These are phyloP conservation scores for Trypanosoma vivax DNA, from an alignment of 208 protist species.

Conservation along the genomic window DNA sequence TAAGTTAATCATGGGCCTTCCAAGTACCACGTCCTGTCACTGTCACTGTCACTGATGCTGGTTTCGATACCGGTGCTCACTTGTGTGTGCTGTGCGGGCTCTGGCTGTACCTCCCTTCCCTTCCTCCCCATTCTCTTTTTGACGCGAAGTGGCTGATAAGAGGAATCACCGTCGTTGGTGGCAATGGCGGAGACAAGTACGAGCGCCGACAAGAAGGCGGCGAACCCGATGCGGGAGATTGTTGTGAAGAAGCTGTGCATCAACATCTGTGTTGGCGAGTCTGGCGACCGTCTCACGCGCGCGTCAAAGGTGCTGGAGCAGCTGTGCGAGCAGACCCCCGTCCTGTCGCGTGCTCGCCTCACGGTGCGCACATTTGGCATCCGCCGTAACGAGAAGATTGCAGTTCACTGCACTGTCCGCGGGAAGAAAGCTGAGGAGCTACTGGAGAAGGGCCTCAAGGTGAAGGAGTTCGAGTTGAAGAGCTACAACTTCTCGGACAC, in stretches of 20 bases:
- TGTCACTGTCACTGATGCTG: too few relatives aligned
- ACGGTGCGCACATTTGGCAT: constrained; percentile 99
- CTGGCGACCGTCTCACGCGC: constrained; percentile 97
- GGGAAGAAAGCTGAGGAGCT: constrained; percentile 99
- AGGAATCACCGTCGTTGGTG: too few relatives aligned
- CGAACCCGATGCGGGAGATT: constrained; percentile 95
- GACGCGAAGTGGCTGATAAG: neutral
- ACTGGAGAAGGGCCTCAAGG: constrained; percentile 96
- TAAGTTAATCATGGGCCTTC: too few relatives aligned
- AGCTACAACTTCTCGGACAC: constrained; percentile 92
- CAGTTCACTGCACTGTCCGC: constrained; percentile 97
- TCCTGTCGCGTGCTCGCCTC: constrained; percentile 95
- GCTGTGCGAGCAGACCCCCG: constrained; percentile 97
- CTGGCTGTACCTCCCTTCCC: too few relatives aligned
- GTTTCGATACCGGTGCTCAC: too few relatives aligned
- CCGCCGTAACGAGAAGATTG: constrained; percentile 99
- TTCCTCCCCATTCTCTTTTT: constrained; percentile 1
- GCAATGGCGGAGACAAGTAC: constrained; percentile 29
- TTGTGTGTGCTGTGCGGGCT: too few relatives aligned
- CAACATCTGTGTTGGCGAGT: constrained; percentile 99
- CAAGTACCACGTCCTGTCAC: too few relatives aligned
- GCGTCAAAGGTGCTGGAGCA: constrained; percentile 98
- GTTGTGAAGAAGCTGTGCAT: constrained; percentile 98
- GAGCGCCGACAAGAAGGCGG: constrained; percentile 75
- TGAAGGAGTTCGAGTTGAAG: constrained; percentile 99